These are phyloP conservation scores for Takashimella koratensis DNA, from an alignment of 1,284 basidiomycete species.

Conservation along the genomic window DNA sequence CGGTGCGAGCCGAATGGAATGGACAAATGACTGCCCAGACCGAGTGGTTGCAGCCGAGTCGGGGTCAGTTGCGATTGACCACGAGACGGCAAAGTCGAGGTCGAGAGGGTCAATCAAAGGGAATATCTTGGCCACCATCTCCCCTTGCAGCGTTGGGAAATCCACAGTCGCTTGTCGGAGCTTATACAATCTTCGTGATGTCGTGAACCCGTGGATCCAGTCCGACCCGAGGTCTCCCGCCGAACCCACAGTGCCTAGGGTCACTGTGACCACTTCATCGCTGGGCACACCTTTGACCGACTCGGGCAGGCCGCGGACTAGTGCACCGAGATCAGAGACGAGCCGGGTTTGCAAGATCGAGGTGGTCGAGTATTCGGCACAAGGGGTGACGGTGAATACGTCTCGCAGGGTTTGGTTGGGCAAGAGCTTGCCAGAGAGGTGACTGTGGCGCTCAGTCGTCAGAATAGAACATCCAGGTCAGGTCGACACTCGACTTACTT, in stretches of 20 bases:
- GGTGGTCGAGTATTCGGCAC: neutral
- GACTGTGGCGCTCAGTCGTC: too few relatives aligned
- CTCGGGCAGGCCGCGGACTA: neutral
- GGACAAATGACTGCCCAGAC: conserved; percentile 43
- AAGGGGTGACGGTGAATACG: neutral
- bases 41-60: conserved; percentile 56
- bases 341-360: neutral
- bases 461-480: too few relatives aligned
- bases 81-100: conserved; percentile 69
- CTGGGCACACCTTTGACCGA: neutral
- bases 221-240: neutral
- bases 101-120: conserved; percentile 70
- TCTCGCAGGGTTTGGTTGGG: neutral
- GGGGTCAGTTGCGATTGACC: conserved; percentile 55
- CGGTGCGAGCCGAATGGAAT: conserved; percentile 64
- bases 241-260: neutral
- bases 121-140: conserved; percentile 61
- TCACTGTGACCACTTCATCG: neutral
- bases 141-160: conserved; percentile 62
- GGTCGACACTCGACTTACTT: neutral
- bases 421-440: neutral
- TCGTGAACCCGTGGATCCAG: neutral
- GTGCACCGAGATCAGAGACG: neutral
- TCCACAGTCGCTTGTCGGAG: conserved; percentile 18
- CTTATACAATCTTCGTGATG: neutral